phyloP scores from a whole-genome alignment of 2,329 filamentous ascomycete genomes.

The Fusarium buharicum region DNA sequence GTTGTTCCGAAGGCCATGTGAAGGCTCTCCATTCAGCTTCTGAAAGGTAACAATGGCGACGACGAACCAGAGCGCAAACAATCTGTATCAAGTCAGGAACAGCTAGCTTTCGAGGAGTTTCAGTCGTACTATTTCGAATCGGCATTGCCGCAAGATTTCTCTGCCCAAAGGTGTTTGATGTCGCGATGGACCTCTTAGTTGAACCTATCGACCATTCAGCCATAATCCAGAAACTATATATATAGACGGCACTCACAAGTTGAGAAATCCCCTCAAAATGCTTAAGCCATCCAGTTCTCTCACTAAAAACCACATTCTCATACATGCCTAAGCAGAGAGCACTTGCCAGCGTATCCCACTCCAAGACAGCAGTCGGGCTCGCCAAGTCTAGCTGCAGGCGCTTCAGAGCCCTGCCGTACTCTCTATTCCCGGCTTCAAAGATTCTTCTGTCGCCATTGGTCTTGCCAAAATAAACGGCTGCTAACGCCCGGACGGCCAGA shows the following conservation, averaged over 20 bases:
- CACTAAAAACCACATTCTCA: conserved; percentile 19
- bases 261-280: conserved; percentile 23
- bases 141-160: conserved; percentile 20
- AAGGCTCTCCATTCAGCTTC: conserved; percentile 8
- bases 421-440: conserved; percentile 3
- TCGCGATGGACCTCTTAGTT: conserved; percentile 11
- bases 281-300: conserved; percentile 14
- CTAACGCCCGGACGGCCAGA: conserved; percentile 14
- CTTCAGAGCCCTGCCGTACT: conserved; percentile 6
- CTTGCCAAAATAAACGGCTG: conserved; percentile 23
- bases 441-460: neutral
- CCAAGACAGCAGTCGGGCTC: neutral
- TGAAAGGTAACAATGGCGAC: conserved; percentile 14
- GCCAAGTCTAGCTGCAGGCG: neutral
- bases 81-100: neutral
- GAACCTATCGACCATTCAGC: neutral
- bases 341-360: conserved; percentile 24
- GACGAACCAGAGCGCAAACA: conserved; percentile 5
- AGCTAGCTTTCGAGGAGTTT: fast-evolving
- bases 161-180: conserved; percentile 4
- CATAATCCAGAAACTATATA: fast-evolving
- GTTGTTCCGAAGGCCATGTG: neutral
- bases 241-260: neutral
- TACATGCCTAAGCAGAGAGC: conserved; percentile 25
- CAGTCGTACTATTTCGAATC: conserved; percentile 17